phyloP scores from a whole-genome alignment of 2,329 filamentous ascomycete species.

The Tothia fuscella region DNA sequence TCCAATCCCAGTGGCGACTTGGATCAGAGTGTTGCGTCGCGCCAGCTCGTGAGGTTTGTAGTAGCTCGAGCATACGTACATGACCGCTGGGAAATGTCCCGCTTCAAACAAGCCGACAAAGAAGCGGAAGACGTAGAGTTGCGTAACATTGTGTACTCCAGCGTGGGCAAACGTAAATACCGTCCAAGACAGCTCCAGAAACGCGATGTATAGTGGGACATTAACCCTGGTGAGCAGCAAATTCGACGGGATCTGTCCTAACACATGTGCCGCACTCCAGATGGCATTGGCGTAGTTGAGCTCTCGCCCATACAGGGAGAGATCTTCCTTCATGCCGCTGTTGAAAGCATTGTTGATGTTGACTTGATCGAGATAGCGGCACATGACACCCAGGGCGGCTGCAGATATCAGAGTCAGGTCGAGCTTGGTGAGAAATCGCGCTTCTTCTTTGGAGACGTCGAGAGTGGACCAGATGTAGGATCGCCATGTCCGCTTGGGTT shows the following conservation, averaged over 20 bases:
- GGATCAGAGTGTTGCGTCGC: constrained; percentile 25
- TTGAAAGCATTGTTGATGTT: constrained; percentile 34
- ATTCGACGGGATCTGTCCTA: constrained; percentile 24
- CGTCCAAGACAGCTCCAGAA: constrained; percentile 28
- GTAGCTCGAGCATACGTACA: constrained; percentile 24
- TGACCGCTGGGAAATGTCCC: constrained; percentile 21
- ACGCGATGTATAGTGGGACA: constrained; percentile 17
- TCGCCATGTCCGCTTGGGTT: background rate
- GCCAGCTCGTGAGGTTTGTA: constrained; percentile 28
- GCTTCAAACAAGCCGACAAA: constrained; percentile 27
- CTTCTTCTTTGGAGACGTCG: background rate
- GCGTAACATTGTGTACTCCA: constrained; percentile 22
- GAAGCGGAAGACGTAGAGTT: constrained; percentile 26
- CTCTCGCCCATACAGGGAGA: too few relatives aligned
- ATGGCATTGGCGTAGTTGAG: constrained; percentile 12
- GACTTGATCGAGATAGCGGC: background rate
- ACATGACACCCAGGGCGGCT: background rate
- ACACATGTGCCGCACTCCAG: constrained; percentile 4
- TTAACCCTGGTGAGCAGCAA: constrained; percentile 21
- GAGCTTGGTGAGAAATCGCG: background rate
- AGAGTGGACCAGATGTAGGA: background rate
- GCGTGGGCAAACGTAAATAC: constrained; percentile 26
- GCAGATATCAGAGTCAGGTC: background rate
- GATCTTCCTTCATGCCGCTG: constrained; percentile 30
- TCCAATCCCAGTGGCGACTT: constrained; percentile 28